Conservation (phyloP, 2,329 filamentous ascomycete species). For the Hirsutella minnesotensis region DNA sequence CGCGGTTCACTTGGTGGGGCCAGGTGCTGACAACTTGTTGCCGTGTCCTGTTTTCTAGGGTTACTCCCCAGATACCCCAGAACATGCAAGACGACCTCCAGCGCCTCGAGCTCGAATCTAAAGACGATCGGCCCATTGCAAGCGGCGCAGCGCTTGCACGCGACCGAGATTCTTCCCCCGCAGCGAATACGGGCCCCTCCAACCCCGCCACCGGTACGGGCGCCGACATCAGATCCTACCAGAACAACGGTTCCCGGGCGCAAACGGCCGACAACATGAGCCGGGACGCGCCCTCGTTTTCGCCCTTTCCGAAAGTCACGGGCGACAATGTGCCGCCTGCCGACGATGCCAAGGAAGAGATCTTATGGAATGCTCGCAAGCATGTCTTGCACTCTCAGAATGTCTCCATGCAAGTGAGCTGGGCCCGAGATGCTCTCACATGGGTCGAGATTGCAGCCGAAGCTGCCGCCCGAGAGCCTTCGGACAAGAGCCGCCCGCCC, state of each 20-base stretch:
- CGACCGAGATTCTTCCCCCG: slow-evolving; percentile 31
- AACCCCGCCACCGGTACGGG: slow-evolving; percentile 16
- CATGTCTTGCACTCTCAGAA: slow-evolving; percentile 87
- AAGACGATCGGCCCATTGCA: slow-evolving; percentile 26
- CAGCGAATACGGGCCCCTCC: slow-evolving; percentile 21
- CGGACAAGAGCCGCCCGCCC: slow-evolving; percentile 45
- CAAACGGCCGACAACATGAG: slow-evolving; percentile 29
- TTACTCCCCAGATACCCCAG: slow-evolving; percentile 90
- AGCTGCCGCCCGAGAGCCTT: slow-evolving; percentile 55
- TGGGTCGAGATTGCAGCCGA: slow-evolving; percentile 80
- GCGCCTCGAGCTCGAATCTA: slow-evolving; percentile 75
- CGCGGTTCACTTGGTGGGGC: slow-evolving; percentile 15
- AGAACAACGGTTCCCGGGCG: slow-evolving; percentile 24
- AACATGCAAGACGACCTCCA: slow-evolving; percentile 94
- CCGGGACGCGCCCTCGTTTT: slow-evolving; percentile 64
- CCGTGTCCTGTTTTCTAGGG: slow-evolving; percentile 37
- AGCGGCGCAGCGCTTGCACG: slow-evolving; percentile 20
- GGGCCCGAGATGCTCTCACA: slow-evolving; percentile 84
- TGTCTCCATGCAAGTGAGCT: slow-evolving; percentile 89
- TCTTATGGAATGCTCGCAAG: slow-evolving; percentile 71
- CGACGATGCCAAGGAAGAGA: slow-evolving; percentile 87
- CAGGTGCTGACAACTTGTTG: slow-evolving; percentile 22
- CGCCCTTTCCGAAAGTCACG: slow-evolving; percentile 77
- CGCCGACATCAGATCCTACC: slow-evolving; percentile 23
- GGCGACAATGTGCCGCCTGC: slow-evolving; percentile 85